Base-by-base conservation (phyloP, 352 stramenopile genomes). In the Phytopythium mirpurense region DNA sequence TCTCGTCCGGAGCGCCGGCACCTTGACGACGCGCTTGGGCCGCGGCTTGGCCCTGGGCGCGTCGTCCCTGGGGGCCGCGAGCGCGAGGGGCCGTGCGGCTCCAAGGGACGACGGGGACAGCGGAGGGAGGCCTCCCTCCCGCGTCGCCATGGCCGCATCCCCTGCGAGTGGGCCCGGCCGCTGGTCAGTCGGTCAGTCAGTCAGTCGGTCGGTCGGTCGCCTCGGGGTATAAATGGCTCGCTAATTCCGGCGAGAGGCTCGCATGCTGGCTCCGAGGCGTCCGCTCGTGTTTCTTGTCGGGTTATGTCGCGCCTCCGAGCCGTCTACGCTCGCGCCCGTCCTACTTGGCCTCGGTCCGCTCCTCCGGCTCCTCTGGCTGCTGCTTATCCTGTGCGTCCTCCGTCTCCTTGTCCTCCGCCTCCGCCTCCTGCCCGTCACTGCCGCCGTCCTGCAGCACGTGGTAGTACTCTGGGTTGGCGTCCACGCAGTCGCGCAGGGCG, bases 391-490 rank as follows among this genome's bases (percentile, higher is more conserved):
- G 37, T 24, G 19, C 21, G 24, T 62, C 24, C 12, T 41, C 11
- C 36, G 66, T 51, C 44, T 41, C 35, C 21, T 38, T 21, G 21
- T 44, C 42, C 16, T 38, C 16, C 11, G 51, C 32, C 15, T 52
- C 46, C 27, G 41, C 49, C 24, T 63, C 29, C 35, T 43, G 45
- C 24, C 70, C 29, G 5, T 73, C 59, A 40, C 73, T 60, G 9
- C 84, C 72, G 19, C 64, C 70, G n/a, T 93, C 82, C 42, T 85
- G 80, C 43, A 95, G 68, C 51, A 94, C 78, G 59, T 79, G 75
- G 66, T 95, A 94, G 65, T 95, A 95, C 63, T 94, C 83, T 8
- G 86, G 86, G 68, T 95, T 88, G 54, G 74, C 74, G 59, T 95
- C 83, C 46, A 95, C 81, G 50, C 86, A 95, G 65, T 94, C 79